These are phyloP conservation scores for Beauveria rudraprayagi DNA, from an alignment of 2,329 filamentous ascomycete species.

Conservation along the genomic window DNA sequence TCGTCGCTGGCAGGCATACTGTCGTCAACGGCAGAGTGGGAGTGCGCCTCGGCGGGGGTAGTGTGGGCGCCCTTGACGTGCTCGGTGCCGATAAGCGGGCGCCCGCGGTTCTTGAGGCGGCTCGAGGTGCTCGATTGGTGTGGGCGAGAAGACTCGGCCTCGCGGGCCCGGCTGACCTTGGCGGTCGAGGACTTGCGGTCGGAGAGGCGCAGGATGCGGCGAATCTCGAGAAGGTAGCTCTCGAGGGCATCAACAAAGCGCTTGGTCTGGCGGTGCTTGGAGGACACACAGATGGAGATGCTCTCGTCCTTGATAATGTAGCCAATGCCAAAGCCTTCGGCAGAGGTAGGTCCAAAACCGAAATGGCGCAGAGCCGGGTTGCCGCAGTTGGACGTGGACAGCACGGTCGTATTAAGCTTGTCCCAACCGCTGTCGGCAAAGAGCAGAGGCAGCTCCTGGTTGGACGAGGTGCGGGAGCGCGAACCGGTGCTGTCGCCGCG, in stretches of 20 bases:
- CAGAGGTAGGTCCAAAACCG: slow-evolving; percentile 89
- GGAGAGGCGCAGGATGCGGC: slow-evolving; percentile 70
- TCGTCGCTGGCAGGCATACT: slow-evolving; percentile 69
- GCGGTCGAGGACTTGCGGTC: slow-evolving; percentile 34
- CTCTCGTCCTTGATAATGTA: slow-evolving; percentile 95
- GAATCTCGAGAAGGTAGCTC: slow-evolving; percentile 82
- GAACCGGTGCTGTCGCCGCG: slow-evolving; percentile 49
- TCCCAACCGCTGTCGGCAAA: slow-evolving; percentile 92
- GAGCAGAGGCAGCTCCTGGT: slow-evolving; percentile 58
- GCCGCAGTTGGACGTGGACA: slow-evolving; percentile 97
- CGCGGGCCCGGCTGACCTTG: slow-evolving; percentile 44
- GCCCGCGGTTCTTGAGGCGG: slow-evolving; percentile 62
- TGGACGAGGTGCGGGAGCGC: slow-evolving; percentile 32
- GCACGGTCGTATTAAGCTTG: slow-evolving; percentile 85
- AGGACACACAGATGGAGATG: slow-evolving; percentile 68
- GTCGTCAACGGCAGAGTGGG: slow-evolving; percentile 55
- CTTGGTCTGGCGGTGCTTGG: slow-evolving; percentile 87
- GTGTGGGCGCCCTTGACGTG: slow-evolving; percentile 31
- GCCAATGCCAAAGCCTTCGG: slow-evolving; percentile 91
- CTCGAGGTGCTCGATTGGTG: slow-evolving; percentile 17
- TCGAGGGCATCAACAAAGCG: slow-evolving; percentile 87
- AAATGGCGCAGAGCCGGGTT: slow-evolving; percentile 93
- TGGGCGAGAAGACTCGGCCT: slow-evolving; percentile 39
- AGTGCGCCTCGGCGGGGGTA: slow-evolving; percentile 28
- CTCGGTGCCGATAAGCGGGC: slow-evolving; percentile 57